Evolutionary conservation across 495 filamentous ascomycete genomes (phyloP).

Genomic region (Trichoderma virens): DNA sequence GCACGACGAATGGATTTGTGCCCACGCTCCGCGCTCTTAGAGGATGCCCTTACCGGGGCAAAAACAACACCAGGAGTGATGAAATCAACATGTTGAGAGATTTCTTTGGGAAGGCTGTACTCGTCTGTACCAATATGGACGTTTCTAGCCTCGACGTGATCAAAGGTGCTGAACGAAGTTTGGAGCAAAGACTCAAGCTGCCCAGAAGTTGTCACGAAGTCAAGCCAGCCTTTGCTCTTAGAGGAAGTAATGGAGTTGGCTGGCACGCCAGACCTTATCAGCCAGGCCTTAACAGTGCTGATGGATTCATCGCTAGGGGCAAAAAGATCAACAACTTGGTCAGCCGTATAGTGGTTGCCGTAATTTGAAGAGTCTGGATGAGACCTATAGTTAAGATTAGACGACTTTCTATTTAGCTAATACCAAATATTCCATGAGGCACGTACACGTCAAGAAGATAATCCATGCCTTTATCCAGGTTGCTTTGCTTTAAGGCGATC

Average conservation of each 20-base stretch:
- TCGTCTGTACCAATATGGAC: conserved; percentile 11
- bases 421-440: background rate
- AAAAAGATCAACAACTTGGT: conserved; percentile 46
- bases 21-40: background rate
- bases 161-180: conserved; percentile 49
- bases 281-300: conserved; percentile 40
- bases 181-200: conserved; percentile 49
- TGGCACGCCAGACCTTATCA: conserved; percentile 42
- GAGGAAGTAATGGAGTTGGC: conserved; percentile 17
- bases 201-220: conserved; percentile 46
- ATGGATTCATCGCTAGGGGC: conserved; percentile 35
- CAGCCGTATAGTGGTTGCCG: conserved; percentile 43
- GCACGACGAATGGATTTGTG: background rate
- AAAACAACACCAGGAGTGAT: conserved; percentile 44
- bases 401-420: background rate
- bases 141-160: conserved; percentile 25
- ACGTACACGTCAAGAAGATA: conserved; percentile 26
- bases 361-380: conserved; percentile 52
- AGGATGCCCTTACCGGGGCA: background rate
- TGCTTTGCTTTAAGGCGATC: conserved; percentile 9
- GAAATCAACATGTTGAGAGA: conserved; percentile 50
- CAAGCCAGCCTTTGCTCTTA: conserved; percentile 33
- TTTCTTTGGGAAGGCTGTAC: conserved; percentile 46
- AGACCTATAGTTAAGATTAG: conserved; percentile 28
- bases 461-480: conserved; percentile 19